Conservation (phyloP, 768 basidiomycete genomes). For the Albatrellus ellisii region DNA sequence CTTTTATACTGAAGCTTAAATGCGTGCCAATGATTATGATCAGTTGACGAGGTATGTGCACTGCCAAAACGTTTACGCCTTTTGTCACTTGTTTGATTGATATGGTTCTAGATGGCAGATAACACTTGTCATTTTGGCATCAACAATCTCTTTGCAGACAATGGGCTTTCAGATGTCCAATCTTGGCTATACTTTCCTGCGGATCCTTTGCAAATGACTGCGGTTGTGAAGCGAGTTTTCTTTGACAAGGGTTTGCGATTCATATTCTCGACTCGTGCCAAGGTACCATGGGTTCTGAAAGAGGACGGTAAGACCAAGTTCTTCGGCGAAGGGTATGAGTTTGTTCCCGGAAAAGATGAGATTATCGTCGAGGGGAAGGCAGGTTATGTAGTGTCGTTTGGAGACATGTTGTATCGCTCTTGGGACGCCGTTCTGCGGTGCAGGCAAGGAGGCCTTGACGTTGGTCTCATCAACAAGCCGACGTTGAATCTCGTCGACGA, state of each 20-base stretch:
- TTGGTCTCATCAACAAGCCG: constrained; percentile 80
- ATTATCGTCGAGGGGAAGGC: constrained; percentile 61
- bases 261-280: constrained; percentile 81
- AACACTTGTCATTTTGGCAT: constrained; percentile 56
- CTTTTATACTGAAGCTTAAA: neutral
- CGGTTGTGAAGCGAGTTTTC: constrained; percentile 65
- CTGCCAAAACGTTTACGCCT: neutral
- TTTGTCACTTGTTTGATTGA: neutral
- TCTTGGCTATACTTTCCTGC: constrained; percentile 85
- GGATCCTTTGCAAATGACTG: constrained; percentile 69
- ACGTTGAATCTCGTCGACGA: constrained; percentile 79
- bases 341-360: constrained; percentile 79
- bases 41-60: constrained; percentile 43
- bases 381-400: constrained; percentile 77
- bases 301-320: constrained; percentile 53
- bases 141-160: constrained; percentile 83
- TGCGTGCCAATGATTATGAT: constrained; percentile 1
- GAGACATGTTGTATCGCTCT: constrained; percentile 77
- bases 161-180: constrained; percentile 69
- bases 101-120: constrained; percentile 35
- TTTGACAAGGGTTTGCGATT: constrained; percentile 76
- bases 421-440: constrained; percentile 73
- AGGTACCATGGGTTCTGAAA: constrained; percentile 78
- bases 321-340: constrained; percentile 63
- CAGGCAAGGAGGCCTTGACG: constrained; percentile 59